Base-by-base conservation (phyloP, 2,329 filamentous ascomycete genomes). In the Fonsecaea monophora region DNA sequence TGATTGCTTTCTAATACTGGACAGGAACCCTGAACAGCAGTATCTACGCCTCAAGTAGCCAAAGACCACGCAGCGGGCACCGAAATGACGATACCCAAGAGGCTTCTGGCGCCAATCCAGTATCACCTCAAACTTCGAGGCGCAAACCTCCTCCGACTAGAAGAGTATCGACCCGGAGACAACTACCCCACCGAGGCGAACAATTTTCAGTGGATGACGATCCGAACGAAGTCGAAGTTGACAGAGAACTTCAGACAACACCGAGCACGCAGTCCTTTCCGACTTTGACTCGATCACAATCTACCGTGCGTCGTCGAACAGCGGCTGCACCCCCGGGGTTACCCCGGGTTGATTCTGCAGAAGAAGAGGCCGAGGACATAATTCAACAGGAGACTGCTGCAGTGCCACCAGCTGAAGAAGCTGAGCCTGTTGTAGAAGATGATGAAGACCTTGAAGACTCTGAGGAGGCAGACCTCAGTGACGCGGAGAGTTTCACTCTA, bases 401-500 rank as follows among this genome's bases (percentile, higher is more conserved):
- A 53, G 75, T 32, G 74, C 75, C n/a, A 18, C 74, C 70, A 7
- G 75, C 80, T 10, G 80, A 78, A 9, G 79, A 77, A 37, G 76
- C 72, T 21, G 74, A 76, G 38, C 82, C 83, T 45, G 82, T 85
- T 32, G 75, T 73, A 5, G 79, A 81, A 70, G 85, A 85, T n/a
- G 85, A 85, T 15, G 85, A 85, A n/a, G 82, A 82, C 21, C 79
- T 82, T 10, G 86, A 86, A 55, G 86, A 86, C 50, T 88, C 90
- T 9, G 90, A 91, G 21, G 89, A 91, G 37, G 88, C 82, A 66
- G 88, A 91, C 66, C 75, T 94, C 60, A 97, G 94, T 78, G 95
- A 98, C 73, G 91, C 95, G 1, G 95, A 97, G 80, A 98, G 94
- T 81, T 99, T 99, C 77, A 99, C 95, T 0, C 86, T 99, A 73